These are phyloP conservation scores for Petrea volubilis DNA, from an alignment of 257 asterid genomes.

Conservation along the genomic window DNA sequence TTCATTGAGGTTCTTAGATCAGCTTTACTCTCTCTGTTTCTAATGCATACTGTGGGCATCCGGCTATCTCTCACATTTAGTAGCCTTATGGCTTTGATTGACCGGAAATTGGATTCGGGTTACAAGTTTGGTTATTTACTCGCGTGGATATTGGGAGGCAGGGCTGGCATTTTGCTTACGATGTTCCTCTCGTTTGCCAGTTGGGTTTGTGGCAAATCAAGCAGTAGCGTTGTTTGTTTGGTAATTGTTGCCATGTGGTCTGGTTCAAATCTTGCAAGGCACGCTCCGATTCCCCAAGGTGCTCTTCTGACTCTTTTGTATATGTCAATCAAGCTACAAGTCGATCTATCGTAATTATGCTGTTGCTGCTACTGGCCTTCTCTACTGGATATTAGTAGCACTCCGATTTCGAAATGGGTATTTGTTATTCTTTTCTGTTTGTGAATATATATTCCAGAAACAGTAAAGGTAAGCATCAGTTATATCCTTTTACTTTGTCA, in stretches of 20 bases:
- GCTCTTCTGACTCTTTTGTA: constrained; percentile 80
- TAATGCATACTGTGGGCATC: constrained; percentile 72
- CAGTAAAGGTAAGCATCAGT: constrained; percentile 2
- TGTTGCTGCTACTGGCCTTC: constrained; percentile 1
- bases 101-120: constrained; percentile 69
- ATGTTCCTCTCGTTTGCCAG: constrained; percentile 67
- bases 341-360: constrained; percentile 52
- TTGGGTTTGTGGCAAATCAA: constrained; percentile 85
- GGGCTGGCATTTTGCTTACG: constrained; percentile 70
- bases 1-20: constrained; percentile 70
- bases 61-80: constrained; percentile 65
- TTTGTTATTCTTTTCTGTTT: constrained; percentile 8
- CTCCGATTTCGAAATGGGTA: background rate
- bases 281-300: constrained; percentile 82
- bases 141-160: constrained; percentile 78
- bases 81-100: constrained; percentile 66
- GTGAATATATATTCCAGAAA: constrained; percentile 28
- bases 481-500: constrained; percentile 13
- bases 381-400: background rate
- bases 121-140: constrained; percentile 68
- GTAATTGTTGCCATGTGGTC: constrained; percentile 78
- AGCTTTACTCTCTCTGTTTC: constrained; percentile 62
- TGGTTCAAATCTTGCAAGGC: constrained; percentile 68
- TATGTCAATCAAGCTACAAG: constrained; percentile 81
- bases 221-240: constrained; percentile 70